Evolutionary conservation across 192 early-diverging fungal genomes (phyloP).

Genomic region (Mortierella alpina): DNA sequence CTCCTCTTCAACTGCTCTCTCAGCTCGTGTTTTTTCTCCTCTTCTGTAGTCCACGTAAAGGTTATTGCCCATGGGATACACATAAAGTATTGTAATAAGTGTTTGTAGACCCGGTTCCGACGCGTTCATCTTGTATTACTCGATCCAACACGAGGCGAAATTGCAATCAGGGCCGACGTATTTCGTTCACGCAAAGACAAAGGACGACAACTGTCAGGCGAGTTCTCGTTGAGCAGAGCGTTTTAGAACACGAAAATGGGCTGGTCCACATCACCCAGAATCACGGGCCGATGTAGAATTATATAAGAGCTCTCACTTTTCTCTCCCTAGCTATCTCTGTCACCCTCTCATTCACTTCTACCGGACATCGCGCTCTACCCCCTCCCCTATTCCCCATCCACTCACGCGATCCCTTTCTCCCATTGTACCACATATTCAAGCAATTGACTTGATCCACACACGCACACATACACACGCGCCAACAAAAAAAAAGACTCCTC

Average conservation of each 20-base stretch:
- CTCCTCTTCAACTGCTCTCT: not conserved
- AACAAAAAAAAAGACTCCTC: not conserved
- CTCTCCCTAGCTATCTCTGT: no score
- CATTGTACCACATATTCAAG: not conserved
- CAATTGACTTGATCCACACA: no score
- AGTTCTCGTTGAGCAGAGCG: conserved; percentile 3
- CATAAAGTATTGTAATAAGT: not conserved
- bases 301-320: no score
- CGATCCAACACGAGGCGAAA: not conserved
- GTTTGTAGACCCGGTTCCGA: not conserved
- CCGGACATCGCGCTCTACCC: not conserved
- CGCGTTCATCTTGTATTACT: not conserved
- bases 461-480: not conserved
- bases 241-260: conserved; percentile 12
- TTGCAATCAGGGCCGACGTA: not conserved
- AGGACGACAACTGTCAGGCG: not conserved
- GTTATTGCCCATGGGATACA: not conserved
- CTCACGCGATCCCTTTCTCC: not conserved
- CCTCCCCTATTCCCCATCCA: not conserved
- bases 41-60: not conserved
- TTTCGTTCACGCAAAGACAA: not conserved
- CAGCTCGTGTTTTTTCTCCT: not conserved
- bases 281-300: no score
- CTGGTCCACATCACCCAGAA: no score
- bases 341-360: no score